Conservation (phyloP, 495 filamentous ascomycete genomes). For the Cryomyces minteri region DNA sequence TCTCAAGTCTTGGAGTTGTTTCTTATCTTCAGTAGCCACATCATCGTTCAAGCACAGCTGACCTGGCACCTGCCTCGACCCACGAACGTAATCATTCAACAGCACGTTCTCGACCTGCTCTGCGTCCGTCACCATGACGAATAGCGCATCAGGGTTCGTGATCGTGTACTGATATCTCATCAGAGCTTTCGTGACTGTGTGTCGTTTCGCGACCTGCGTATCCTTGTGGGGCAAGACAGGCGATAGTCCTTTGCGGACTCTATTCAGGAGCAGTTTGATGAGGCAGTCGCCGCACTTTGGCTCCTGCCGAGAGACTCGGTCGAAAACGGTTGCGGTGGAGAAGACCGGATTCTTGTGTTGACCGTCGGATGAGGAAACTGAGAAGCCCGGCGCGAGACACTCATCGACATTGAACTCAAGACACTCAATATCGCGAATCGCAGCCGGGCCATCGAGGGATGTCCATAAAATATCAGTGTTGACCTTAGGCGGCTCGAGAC, state of each 20-base stretch:
- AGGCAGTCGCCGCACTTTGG: conserved; percentile 25
- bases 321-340: conserved; percentile 20
- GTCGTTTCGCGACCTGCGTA: conserved; percentile 13
- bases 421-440: conserved; percentile 23
- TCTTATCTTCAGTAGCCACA: conserved; percentile 10
- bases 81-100: conserved; percentile 17
- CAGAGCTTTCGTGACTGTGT: conserved; percentile 21
- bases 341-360: conserved; percentile 19
- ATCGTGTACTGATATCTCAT: conserved; percentile 24
- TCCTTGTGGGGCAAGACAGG: conserved; percentile 16
- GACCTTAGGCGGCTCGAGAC: conserved; percentile 20
- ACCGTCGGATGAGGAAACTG: conserved; percentile 16
- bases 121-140: conserved; percentile 27
- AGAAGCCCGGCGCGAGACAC: conserved; percentile 24
- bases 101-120: conserved; percentile 23
- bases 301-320: conserved; percentile 18
- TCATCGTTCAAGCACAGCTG: conserved; percentile 28
- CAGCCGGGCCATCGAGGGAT: conserved; percentile 22
- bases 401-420: conserved; percentile 21
- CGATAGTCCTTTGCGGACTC: conserved; percentile 15
- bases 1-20: conserved; percentile 4
- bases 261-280: conserved; percentile 21
- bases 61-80: conserved; percentile 13
- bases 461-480: conserved; percentile 26
- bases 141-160: conserved; percentile 22